Base-by-base conservation (phyloP, 805 yeast genomes). In the Suhomyces sp. region DNA sequence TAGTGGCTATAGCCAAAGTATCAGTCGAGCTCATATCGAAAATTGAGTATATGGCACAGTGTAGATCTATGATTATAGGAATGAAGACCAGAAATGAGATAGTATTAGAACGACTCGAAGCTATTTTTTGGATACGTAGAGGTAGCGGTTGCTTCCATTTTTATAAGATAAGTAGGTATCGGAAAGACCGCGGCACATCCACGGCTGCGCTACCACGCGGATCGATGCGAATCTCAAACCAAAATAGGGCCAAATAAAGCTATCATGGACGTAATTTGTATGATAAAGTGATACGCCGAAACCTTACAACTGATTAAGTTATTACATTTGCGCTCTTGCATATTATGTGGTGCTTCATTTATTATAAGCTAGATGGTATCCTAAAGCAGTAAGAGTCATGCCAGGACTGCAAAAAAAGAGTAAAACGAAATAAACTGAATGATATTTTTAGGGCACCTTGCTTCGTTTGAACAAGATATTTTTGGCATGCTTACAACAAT, bases 401-500 rank as follows among this genome's bases (percentile, higher is more conserved):
- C 22, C 22, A 37, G 41, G 13, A 31, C 22, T 37, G 41, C 41
- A 37, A 37, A 21, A 37, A 37, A 37, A 37, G 41, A 37, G 8
- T 37, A 19, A 37, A 37, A 37, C 21, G 41, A 37, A 37, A 37
- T 37, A 37, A 37, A 33, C 17, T 7, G 39, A 17, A 37, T 37
- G 41, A 19, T 37, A 17, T 17, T 19, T 31, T 37, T 37, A 17
- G 9, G 41, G 41, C 41, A 9, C 13, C 21, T 37, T 37, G 41
- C 15, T 6, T 19, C 17, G 8, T 5, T 31, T 31, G 35, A 12
- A 17, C 41, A 19, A 17, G 22, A 19, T 22, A 37, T 37, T 15
- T 35, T 17, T 15, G 10, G 22, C 22, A 17, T 37, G 43, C 52
- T 54, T 54, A 57, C 54, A 57, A 52, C 54, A 57, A 54, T 44